phyloP scores from a whole-genome alignment of 306 rosid genomes.

The Ziziphus jujuba region DNA sequence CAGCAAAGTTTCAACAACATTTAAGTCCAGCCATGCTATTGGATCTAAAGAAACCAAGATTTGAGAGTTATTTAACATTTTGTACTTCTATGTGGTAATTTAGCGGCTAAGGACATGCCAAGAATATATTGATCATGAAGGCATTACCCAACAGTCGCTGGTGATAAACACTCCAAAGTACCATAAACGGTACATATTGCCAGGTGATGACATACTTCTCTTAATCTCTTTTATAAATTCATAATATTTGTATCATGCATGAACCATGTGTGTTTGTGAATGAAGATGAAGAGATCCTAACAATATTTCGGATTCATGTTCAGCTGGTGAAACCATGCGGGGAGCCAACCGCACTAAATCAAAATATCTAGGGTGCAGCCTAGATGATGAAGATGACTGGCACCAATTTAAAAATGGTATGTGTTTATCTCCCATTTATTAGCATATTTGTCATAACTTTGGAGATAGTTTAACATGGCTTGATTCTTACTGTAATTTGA shows the following conservation, averaged over 20 bases:
- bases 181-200: slow-evolving; percentile 82
- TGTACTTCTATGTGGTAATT: slow-evolving; percentile 18
- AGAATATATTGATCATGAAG: slow-evolving; percentile 75
- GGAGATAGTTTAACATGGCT: slow-evolving; percentile 22
- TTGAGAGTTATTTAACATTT: slow-evolving; percentile 5
- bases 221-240: background rate
- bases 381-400: slow-evolving; percentile 90
- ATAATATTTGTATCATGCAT: background rate
- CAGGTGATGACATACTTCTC: slow-evolving; percentile 56
- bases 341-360: slow-evolving; percentile 62
- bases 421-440: slow-evolving; percentile 17
- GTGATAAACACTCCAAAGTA: slow-evolving; percentile 84
- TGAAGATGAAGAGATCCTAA: slow-evolving; percentile 1
- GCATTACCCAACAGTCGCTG: slow-evolving; percentile 74
- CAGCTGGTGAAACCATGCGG: slow-evolving; percentile 87
- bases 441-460: slow-evolving; percentile 1
- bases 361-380: slow-evolving; percentile 68
- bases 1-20: background rate
- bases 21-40: background rate
- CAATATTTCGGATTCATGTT: slow-evolving; percentile 25
- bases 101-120: slow-evolving; percentile 90
- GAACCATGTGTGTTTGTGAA: slow-evolving; percentile 6
- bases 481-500: slow-evolving; percentile 22
- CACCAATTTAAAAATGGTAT: slow-evolving; percentile 79
- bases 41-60: slow-evolving; percentile 19